Conservation (phyloP, 2,329 filamentous ascomycete species). For the Monosporascus sp. region DNA sequence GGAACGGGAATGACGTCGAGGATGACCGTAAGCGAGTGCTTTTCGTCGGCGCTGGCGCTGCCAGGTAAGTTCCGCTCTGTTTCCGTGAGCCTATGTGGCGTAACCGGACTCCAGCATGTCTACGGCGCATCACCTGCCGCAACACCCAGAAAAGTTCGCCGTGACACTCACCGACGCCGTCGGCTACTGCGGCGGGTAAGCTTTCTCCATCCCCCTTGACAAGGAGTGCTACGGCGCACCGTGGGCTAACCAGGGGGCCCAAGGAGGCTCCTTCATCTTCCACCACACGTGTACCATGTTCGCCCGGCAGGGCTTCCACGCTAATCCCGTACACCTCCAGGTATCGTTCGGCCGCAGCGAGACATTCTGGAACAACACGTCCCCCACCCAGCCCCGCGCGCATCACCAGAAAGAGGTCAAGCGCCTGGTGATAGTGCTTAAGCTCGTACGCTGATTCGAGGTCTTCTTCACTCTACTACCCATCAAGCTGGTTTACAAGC, state of each 20-base stretch:
- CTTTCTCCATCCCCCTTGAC: slow-evolving; percentile 56
- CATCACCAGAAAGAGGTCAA: slow-evolving; percentile 45
- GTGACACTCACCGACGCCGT: slow-evolving; percentile 53
- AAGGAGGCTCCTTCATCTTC: slow-evolving; percentile 54
- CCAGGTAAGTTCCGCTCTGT: slow-evolving; percentile 20
- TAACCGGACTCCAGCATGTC: slow-evolving; percentile 36
- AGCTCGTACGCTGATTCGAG: slow-evolving; percentile 47
- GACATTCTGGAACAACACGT: slow-evolving; percentile 53
- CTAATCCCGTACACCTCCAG: slow-evolving; percentile 50
- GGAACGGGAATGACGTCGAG: slow-evolving; percentile 9
- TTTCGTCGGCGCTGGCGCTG: slow-evolving; percentile 36
- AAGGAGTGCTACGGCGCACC: slow-evolving; percentile 53
- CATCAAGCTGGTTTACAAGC: slow-evolving; percentile 22
- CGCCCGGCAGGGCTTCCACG: slow-evolving; percentile 46
- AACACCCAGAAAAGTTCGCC: slow-evolving; percentile 54
- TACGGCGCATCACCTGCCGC: slow-evolving; percentile 53
- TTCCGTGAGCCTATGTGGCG: background rate
- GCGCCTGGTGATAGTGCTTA: slow-evolving; percentile 43
- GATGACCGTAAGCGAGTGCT: slow-evolving; percentile 30
- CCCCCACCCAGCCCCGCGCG: slow-evolving; percentile 44
- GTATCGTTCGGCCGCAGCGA: slow-evolving; percentile 52
- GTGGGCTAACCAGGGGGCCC: slow-evolving; percentile 59
- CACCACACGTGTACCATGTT: slow-evolving; percentile 57
- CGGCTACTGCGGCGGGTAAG: slow-evolving; percentile 57
- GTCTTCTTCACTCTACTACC: slow-evolving; percentile 49